Evolutionary conservation across 1,284 basidiomycete species (phyloP), one percentile per base, ranked within the genome.

Genomic region (Tremellales sp.): DNA sequence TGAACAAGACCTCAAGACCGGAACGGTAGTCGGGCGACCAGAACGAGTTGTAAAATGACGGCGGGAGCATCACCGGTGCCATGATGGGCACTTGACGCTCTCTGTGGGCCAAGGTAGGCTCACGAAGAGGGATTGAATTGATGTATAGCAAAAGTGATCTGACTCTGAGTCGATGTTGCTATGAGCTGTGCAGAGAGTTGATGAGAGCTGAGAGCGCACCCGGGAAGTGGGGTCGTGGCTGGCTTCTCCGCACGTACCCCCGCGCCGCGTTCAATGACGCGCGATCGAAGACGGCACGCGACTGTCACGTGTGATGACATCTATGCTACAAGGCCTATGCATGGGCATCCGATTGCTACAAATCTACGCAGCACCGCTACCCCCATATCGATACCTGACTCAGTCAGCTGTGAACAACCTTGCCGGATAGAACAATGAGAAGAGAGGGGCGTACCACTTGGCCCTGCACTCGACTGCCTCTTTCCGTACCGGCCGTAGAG

Each of bases 11-110:
- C 57, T 91, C 83, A 23, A 92, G 79, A 27, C 89, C 89, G 51
- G 77, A 81, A 35, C 87, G 79, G 67, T 89, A 90, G 75, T 91
- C 88, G 68, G 88, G 84, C 8, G 89, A 82, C 89, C 89, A 93
- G 77, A 93, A 93, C 31, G 88, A 90, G 73, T 92, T 92, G 56
- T 80, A 82, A 71, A 93, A 93, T 19, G 81, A 82, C 56, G 88
- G 78, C 25, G 89, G 89, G 62, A 92, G 81, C 33, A 87, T 87
- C 56, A 92, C 76, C 57, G 87, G 85, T 57, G 88, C 85, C 87
- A 90, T 90, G 58, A 54, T 40, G 40, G 13, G 5, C 17, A n/a
- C n/a, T n/a, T n/a, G n/a, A n/a, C n/a, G 29, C 19, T 33, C 40
- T 21, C 19, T 19, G 19, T n/a, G n/a, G n/a, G n/a, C n/a, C n/a